Percentiles rank a stretch among this genome's conserved stretches.
These are phyloP conservation scores for Paraphaeosphaeria minitans DNA, from an alignment of 2,329 filamentous ascomycete genomes.

Conservation along the genomic window DNA sequence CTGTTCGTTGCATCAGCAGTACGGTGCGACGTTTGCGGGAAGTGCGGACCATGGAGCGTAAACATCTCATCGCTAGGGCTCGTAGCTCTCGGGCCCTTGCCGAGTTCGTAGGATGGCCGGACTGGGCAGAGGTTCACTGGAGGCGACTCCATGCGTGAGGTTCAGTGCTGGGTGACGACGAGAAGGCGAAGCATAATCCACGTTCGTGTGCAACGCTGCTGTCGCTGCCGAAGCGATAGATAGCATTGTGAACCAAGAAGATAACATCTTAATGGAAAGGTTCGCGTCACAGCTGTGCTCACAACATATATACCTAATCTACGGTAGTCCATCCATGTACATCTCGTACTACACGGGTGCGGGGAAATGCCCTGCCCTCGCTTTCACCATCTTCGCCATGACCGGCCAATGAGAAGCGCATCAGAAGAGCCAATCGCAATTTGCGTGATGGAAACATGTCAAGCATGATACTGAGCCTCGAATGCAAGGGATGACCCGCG, in stretches of 20 bases:
- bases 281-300: background rate
- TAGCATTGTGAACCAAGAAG: constrained; percentile 20
- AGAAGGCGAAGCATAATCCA: constrained; percentile 71
- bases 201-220: constrained; percentile 51
- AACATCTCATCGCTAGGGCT: constrained; percentile 20
- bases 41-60: constrained; percentile 18
- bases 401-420: background rate
- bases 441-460: constrained; percentile 3
- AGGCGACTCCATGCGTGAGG: constrained; percentile 65
- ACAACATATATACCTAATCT: background rate
- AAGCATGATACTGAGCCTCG: background rate
- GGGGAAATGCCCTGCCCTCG: background rate
- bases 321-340: background rate
- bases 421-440: background rate
- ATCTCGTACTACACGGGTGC: background rate
- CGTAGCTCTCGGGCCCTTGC: constrained; percentile 16
- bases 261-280: constrained; percentile 17
- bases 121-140: constrained; percentile 48
- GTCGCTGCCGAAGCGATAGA: constrained; percentile 22
- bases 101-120: constrained; percentile 52
- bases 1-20: constrained; percentile 26
- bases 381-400: background rate
- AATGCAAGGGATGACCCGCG: background rate
- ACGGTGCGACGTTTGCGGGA: background rate
- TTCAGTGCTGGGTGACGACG: constrained; percentile 58